Conservation (phyloP, 495 filamentous ascomycete species). For the Hamigera avellanea region DNA sequence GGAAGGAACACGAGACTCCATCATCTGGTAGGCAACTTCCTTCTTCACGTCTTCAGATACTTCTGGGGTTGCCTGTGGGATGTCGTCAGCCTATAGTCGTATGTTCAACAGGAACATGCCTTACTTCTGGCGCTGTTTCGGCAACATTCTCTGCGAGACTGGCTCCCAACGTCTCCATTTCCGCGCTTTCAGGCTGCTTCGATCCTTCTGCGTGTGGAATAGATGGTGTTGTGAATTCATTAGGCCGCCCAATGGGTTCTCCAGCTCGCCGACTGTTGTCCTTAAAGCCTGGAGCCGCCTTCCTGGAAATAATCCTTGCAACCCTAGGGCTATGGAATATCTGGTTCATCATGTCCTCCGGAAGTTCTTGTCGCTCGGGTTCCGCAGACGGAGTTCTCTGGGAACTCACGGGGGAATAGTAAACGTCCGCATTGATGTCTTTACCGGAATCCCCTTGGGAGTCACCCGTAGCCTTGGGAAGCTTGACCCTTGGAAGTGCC, state of each 20-base stretch:
- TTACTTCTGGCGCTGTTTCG: no score
- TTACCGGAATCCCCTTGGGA: constrained; percentile 26
- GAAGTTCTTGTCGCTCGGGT: constrained; percentile 27
- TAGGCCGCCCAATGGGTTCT: neutral
- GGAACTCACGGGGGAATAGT: constrained; percentile 27
- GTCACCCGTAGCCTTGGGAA: constrained; percentile 42
- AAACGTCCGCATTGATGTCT: constrained; percentile 47
- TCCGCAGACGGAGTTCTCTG: constrained; percentile 5
- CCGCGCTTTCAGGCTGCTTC: constrained; percentile 1
- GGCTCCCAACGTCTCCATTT: constrained; percentile 11
- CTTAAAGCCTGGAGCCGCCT: constrained; percentile 8
- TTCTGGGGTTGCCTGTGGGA: constrained; percentile 5
- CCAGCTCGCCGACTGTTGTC: neutral
- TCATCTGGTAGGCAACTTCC: constrained; percentile 50
- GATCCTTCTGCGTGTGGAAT: neutral
- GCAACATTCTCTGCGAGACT: constrained; percentile 15
- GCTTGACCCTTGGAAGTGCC: constrained; percentile 44
- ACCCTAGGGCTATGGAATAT: constrained; percentile 51
- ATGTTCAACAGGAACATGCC: neutral
- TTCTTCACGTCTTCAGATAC: constrained; percentile 7
- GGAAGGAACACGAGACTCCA: constrained; percentile 83
- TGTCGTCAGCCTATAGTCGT: neutral
- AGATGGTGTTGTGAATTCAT: neutral
- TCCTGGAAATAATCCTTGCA: constrained; percentile 38
- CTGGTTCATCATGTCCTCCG: constrained; percentile 47